Conservation (phyloP, 257 asterid species). For the Solanum neorickii region DNA sequence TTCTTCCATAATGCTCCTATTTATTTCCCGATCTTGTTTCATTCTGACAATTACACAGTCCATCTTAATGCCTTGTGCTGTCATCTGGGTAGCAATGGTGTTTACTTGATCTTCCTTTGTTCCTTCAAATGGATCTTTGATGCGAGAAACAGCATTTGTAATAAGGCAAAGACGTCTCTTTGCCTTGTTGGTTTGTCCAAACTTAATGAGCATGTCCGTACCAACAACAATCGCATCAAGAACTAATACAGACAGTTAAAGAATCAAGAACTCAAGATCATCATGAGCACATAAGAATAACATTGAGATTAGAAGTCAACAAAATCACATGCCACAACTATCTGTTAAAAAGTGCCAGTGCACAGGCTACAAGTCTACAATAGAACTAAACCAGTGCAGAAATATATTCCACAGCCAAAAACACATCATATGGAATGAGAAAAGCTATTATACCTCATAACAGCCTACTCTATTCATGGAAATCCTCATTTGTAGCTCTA, state of each 20-base stretch:
- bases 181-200: slow-evolving; percentile 67
- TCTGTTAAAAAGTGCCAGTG: not conserved
- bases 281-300: not conserved
- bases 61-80: slow-evolving; percentile 79
- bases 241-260: slow-evolving; percentile 61
- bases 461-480: not conserved
- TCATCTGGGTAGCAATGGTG: slow-evolving; percentile 77
- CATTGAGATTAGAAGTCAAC: not conserved
- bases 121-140: slow-evolving; percentile 78
- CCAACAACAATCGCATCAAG: slow-evolving; percentile 94
- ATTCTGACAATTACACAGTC: slow-evolving; percentile 56
- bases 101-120: slow-evolving; percentile 90
- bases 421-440: not conserved
- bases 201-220: slow-evolving; percentile 86
- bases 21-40: slow-evolving; percentile 18
- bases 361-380: not conserved
- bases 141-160: slow-evolving; percentile 62
- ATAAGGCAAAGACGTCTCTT: slow-evolving; percentile 82
- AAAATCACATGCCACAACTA: not conserved
- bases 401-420: not conserved
- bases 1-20: slow-evolving; percentile 53
- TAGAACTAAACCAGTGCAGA: not conserved
- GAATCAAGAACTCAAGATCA: slow-evolving; percentile 10
- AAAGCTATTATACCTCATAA: not conserved
- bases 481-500: not conserved